phyloP scores from a whole-genome alignment of 805 yeast species.

The Saccharomycopsis fermentans region DNA sequence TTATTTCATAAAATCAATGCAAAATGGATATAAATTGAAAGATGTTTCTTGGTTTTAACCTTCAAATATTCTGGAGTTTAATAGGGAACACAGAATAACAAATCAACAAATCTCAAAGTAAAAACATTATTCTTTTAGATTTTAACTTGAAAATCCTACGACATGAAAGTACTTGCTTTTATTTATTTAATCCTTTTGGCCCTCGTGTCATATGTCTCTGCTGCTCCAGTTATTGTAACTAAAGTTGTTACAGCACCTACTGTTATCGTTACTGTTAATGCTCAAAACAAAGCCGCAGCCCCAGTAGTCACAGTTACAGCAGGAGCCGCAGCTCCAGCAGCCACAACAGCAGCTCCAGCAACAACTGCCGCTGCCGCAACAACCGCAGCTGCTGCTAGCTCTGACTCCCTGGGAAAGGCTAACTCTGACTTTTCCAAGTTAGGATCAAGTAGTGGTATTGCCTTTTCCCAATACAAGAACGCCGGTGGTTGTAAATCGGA shows the following conservation, averaged over 20 bases:
- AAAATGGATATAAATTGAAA: neutral
- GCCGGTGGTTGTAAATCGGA: constrained; percentile 64
- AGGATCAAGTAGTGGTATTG: constrained; percentile 40
- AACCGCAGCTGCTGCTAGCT: neutral
- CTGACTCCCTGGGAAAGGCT: constrained; percentile 23
- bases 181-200: neutral
- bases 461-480: constrained; percentile 69
- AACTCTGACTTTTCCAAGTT: constrained; percentile 23
- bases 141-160: neutral
- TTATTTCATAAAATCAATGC: neutral
- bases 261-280: constrained; percentile 5
- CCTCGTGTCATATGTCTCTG: neutral
- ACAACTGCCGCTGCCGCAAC: neutral
- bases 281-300: constrained; percentile 3
- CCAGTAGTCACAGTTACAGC: constrained; percentile 3
- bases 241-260: neutral
- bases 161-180: neutral
- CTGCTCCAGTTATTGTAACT: neutral
- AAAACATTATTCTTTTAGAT: neutral
- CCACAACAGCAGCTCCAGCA: constrained; percentile 4
- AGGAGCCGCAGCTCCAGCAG: neutral
- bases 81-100: neutral
- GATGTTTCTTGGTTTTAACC: neutral
- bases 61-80: too few species aligned
- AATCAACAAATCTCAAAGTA: neutral